Conservation (phyloP, 495 filamentous ascomycete genomes). For the Penicillium waksmanii region DNA sequence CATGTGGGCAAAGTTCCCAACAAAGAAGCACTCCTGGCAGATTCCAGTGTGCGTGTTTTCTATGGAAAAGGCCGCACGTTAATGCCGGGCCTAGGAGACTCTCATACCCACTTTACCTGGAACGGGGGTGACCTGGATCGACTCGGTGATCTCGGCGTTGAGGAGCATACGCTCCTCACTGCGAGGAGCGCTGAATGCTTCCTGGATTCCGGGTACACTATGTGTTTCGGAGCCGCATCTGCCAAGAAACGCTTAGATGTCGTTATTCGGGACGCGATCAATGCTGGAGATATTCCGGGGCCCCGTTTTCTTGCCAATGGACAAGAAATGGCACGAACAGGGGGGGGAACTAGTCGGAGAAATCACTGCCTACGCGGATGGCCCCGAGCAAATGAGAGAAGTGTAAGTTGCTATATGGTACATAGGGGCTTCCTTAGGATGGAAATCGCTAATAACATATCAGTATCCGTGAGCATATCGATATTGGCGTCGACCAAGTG, state of each 20-base stretch:
- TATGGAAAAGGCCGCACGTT: constrained; percentile 34
- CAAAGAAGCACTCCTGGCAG: constrained; percentile 31
- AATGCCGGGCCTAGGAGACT: constrained; percentile 52
- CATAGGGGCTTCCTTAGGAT: neutral
- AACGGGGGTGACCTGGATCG: constrained; percentile 45
- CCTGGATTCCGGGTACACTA: constrained; percentile 50
- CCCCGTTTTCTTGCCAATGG: constrained; percentile 54
- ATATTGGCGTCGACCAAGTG: constrained; percentile 54
- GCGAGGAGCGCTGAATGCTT: constrained; percentile 46
- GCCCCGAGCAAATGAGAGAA: constrained; percentile 49
- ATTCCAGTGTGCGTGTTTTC: constrained; percentile 42
- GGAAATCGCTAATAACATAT: neutral
- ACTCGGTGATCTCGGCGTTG: constrained; percentile 44
- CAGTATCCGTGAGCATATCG: constrained; percentile 45
- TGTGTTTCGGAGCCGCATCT: constrained; percentile 57
- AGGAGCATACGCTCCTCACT: constrained; percentile 54
- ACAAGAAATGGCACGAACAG: constrained; percentile 50
- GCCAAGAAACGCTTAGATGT: constrained; percentile 53
- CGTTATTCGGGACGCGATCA: constrained; percentile 59
- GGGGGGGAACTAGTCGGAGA: constrained; percentile 47
- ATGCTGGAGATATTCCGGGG: constrained; percentile 55
- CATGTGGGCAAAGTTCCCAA: constrained; percentile 45
- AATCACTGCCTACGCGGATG: constrained; percentile 54
- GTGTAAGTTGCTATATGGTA: constrained; percentile 12
- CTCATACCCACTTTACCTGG: constrained; percentile 56